These are phyloP conservation scores for Candida dajiaensis DNA, from an alignment of 805 yeast genomes.

Conservation along the genomic window DNA sequence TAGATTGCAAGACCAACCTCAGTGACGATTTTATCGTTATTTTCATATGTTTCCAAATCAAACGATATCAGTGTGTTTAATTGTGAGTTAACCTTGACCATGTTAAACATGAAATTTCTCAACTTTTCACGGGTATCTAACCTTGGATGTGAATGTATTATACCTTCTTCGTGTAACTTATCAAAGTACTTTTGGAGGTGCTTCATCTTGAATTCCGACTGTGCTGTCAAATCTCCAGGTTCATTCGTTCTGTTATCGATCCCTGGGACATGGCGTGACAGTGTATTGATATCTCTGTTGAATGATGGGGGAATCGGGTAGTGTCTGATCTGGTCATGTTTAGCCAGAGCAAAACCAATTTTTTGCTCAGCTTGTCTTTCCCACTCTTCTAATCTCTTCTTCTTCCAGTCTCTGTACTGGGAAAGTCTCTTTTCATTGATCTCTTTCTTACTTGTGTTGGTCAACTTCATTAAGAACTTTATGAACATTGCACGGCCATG, in stretches of 20 bases:
- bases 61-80: slow-evolving; percentile 1
- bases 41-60: slow-evolving; percentile 1
- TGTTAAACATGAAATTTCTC: neutral
- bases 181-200: neutral
- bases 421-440: neutral
- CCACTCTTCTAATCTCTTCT: neutral
- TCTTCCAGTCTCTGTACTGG: neutral
- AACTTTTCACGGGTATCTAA: neutral
- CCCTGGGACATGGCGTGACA: neutral
- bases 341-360: neutral
- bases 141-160: neutral
- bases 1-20: slow-evolving; percentile 16
- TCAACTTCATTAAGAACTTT: neutral
- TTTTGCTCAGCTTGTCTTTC: neutral
- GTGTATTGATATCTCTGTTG: neutral
- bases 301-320: neutral
- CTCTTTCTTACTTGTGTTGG: neutral
- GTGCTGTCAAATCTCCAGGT: neutral
- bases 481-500: neutral
- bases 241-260: neutral
- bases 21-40: slow-evolving; percentile 1
- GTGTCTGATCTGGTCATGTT: neutral
- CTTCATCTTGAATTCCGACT: neutral
- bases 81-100: neutral
- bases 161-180: neutral